Percentiles rank a stretch among this genome's conserved stretches.
Conservation (phyloP, 164 flowering plant genomes). For the Kingdonia uniflora region DNA sequence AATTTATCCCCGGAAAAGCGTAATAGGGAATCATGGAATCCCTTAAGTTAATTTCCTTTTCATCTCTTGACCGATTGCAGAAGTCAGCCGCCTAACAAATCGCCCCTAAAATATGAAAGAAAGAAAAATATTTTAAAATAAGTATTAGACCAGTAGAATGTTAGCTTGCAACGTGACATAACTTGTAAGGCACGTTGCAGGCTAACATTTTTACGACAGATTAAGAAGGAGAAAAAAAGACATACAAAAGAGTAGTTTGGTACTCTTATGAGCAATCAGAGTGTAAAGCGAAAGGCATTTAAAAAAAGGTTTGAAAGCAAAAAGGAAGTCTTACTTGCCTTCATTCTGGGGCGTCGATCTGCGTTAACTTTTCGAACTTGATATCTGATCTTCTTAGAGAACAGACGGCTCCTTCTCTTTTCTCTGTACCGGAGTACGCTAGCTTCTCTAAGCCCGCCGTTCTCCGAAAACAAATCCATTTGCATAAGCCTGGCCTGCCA, state of each 20-base stretch:
- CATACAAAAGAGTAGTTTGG: background rate
- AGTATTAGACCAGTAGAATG: too few relatives aligned
- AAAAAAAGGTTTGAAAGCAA: too few relatives aligned
- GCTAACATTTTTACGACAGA: background rate
- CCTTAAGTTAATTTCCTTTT: background rate
- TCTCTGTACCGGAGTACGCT: slow-evolving; percentile 85
- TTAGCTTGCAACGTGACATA: too few relatives aligned
- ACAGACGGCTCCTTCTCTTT: slow-evolving; percentile 68
- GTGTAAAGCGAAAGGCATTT: too few relatives aligned
- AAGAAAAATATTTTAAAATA: too few relatives aligned
- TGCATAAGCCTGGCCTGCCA: slow-evolving; percentile 69
- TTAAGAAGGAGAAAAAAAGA: background rate
- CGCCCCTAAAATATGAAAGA: slow-evolving; percentile 41
- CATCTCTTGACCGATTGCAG: slow-evolving; percentile 9
- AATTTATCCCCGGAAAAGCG: too few relatives aligned
- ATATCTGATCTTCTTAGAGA: slow-evolving; percentile 89
- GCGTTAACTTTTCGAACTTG: slow-evolving; percentile 90
- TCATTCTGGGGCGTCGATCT: slow-evolving; percentile 90
- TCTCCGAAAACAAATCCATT: slow-evolving; percentile 63
- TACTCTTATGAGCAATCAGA: too few relatives aligned
- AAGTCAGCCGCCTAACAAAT: slow-evolving; percentile 48
- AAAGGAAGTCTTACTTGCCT: slow-evolving; percentile 31
- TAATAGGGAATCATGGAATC: background rate
- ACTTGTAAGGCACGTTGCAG: too few relatives aligned
- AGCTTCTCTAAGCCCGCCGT: slow-evolving; percentile 77